phyloP scores from a whole-genome alignment of 2,329 filamentous ascomycete genomes.

The Pseudogymnoascus sp. region DNA sequence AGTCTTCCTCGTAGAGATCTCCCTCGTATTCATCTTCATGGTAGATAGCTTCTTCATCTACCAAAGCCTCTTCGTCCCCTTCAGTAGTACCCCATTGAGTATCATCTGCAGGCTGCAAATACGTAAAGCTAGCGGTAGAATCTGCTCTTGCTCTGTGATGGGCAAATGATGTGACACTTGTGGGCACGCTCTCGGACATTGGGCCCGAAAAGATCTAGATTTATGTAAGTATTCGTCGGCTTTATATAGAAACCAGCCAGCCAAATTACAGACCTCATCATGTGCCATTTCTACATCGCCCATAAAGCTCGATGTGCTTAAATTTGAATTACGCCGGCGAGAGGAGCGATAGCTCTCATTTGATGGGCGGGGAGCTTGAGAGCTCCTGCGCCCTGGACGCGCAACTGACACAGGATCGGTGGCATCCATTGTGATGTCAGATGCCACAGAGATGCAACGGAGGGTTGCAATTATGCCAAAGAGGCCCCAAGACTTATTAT shows the following conservation, averaged over 20 bases:
- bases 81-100: constrained; percentile 36
- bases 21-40: constrained; percentile 32
- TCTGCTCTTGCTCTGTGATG: constrained; percentile 75
- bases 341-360: constrained; percentile 32
- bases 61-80: constrained; percentile 26
- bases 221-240: constrained; percentile 17
- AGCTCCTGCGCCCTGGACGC: constrained; percentile 26
- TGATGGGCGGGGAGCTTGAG: constrained; percentile 22
- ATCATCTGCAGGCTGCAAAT: constrained; percentile 66
- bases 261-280: constrained; percentile 58
- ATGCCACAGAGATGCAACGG: background rate
- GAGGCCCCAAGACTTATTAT: background rate
- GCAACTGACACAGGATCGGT: constrained; percentile 23
- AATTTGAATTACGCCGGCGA: constrained; percentile 61
- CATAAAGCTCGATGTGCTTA: constrained; percentile 72
- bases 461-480: background rate
- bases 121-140: constrained; percentile 83
- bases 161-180: constrained; percentile 83
- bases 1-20: constrained; percentile 27
- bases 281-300: constrained; percentile 98
- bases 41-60: constrained; percentile 32
- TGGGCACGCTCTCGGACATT: constrained; percentile 91
- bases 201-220: constrained; percentile 75
- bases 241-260: background rate
- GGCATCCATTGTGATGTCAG: constrained; percentile 21